These are phyloP conservation scores for Aphanocladium album DNA, from an alignment of 2,329 filamentous ascomycete species.

Conservation along the genomic window DNA sequence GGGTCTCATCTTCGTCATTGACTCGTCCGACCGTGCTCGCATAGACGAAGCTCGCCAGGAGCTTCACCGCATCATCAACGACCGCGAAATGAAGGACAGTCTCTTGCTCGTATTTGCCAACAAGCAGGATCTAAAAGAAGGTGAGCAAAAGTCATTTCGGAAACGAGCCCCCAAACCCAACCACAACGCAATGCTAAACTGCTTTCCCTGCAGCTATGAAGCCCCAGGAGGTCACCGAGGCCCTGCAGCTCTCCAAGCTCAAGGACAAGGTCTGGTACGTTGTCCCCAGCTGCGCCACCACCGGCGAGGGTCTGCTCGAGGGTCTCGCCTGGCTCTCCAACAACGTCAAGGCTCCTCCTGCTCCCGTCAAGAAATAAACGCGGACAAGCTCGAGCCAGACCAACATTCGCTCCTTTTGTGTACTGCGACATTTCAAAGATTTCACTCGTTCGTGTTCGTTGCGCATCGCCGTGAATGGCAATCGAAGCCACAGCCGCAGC, in stretches of 20 bases:
- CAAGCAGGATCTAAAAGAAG: slow-evolving; percentile 90
- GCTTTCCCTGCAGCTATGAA: slow-evolving; percentile 62
- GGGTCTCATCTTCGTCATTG: slow-evolving; percentile 97
- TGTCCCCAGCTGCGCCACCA: slow-evolving; percentile 75
- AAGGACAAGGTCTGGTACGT: slow-evolving; percentile 85
- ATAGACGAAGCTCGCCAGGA: slow-evolving; percentile 92
- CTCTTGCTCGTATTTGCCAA: slow-evolving; percentile 95
- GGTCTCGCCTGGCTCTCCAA: slow-evolving; percentile 79
- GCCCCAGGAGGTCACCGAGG: slow-evolving; percentile 73
- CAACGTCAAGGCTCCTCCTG: slow-evolving; percentile 66
- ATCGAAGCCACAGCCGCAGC: background rate
- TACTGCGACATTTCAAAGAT: background rate
- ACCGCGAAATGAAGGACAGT: slow-evolving; percentile 95
- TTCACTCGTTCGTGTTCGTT: background rate
- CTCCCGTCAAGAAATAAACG: slow-evolving; percentile 50
- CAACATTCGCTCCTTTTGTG: background rate
- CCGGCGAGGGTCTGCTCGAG: slow-evolving; percentile 75
- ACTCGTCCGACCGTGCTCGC: slow-evolving; percentile 85
- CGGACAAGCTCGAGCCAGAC: background rate
- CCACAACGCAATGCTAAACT: background rate
- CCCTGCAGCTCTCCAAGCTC: slow-evolving; percentile 68
- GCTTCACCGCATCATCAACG: slow-evolving; percentile 94
- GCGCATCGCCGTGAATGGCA: background rate
- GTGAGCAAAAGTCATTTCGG: slow-evolving; percentile 40
- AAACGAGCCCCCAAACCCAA: background rate